These are phyloP conservation scores for Cytospora piceicola DNA, from an alignment of 2,329 filamentous ascomycete genomes.

Conservation along the genomic window DNA sequence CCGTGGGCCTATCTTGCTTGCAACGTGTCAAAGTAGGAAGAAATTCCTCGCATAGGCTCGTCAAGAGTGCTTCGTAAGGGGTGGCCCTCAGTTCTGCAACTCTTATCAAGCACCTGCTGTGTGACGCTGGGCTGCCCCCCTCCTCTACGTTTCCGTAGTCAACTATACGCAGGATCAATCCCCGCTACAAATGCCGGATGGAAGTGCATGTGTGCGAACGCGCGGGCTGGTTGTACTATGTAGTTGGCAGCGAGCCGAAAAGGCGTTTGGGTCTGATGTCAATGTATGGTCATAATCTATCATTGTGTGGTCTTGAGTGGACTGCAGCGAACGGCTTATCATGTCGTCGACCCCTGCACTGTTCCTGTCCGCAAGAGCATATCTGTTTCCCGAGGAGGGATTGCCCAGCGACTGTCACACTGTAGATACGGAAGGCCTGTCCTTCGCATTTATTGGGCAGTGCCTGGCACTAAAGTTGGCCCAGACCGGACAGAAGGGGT, in stretches of 20 bases:
- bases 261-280: background rate
- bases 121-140: too few species aligned
- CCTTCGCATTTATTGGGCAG: background rate
- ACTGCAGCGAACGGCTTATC: background rate
- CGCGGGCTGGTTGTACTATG: too few species aligned
- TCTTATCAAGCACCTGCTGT: background rate
- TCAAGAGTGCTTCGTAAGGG: background rate
- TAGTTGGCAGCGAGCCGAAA: too few species aligned
- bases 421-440: background rate
- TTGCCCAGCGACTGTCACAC: background rate
- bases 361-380: background rate
- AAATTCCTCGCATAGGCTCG: background rate
- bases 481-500: background rate
- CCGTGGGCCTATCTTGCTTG: too few species aligned
- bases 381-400: background rate
- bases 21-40: background rate
- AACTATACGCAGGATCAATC: background rate
- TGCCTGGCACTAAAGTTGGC: background rate
- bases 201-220: background rate
- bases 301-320: background rate
- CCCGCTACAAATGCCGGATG: background rate
- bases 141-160: constrained; percentile 16
- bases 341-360: background rate
- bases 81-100: background rate
- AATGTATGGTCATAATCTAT: background rate